Conservation (phyloP, 768 basidiomycete genomes). For the Mycena capillaripes region DNA sequence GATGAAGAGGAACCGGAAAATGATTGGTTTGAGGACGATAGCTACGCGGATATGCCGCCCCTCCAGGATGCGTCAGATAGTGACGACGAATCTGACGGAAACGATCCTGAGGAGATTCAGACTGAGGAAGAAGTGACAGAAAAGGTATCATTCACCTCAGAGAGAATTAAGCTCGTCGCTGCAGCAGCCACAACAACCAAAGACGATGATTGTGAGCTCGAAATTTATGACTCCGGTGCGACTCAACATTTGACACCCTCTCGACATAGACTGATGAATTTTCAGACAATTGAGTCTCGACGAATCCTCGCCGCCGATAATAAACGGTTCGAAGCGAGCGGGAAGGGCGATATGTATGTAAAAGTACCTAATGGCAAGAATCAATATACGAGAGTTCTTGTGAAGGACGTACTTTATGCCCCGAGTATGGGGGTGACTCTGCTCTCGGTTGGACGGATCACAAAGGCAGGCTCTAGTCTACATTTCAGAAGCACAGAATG, state of each 20-base stretch:
- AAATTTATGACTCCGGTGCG: constrained; percentile 6
- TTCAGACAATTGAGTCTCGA: constrained; percentile 39
- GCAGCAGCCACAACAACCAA: not conserved
- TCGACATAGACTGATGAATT: not conserved
- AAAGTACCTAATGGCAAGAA: no score
- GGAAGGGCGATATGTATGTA: no score
- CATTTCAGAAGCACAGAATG: constrained; percentile 42
- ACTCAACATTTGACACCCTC: not conserved
- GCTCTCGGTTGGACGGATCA: constrained; percentile 45
- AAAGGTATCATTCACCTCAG: not conserved
- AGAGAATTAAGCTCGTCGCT: not conserved
- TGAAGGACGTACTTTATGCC: no score
- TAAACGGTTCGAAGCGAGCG: constrained; percentile 43
- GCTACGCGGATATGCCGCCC: not conserved
- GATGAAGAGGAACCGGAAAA: not conserved
- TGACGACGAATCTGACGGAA: not conserved
- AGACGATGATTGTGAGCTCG: not conserved
- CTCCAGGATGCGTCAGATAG: not conserved
- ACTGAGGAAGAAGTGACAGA: not conserved
- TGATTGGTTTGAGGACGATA: not conserved
- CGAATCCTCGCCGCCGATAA: constrained; percentile 48
- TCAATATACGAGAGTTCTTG: no score
- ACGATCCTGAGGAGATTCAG: not conserved
- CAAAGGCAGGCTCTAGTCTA: constrained; percentile 39
- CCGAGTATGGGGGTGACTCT: constrained; percentile 48